A percentile compares a stretch with the other conserved stretches of the same genome.
These are phyloP conservation scores for Setaria viridis DNA, from an alignment of 202 grass and related monocot genomes.

Conservation along the genomic window DNA sequence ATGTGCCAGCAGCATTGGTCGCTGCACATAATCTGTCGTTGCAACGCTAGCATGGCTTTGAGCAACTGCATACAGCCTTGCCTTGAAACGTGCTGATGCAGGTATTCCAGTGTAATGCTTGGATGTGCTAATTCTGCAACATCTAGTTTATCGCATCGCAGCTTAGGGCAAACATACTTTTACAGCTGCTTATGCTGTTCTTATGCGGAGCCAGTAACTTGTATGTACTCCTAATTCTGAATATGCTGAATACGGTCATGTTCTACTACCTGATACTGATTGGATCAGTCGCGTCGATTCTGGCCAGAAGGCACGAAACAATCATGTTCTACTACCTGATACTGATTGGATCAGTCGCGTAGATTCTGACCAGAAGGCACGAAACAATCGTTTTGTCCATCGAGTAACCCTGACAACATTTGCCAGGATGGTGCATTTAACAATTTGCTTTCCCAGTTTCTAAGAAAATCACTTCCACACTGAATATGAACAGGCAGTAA, in stretches of 20 bases:
- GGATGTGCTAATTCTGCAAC: too few species aligned
- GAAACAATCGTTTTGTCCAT: background rate
- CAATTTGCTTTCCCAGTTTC: background rate
- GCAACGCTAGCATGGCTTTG: background rate
- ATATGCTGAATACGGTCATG: background rate
- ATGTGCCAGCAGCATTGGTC: conserved; percentile 10
- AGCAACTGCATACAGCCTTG: background rate
- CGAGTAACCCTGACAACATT: background rate
- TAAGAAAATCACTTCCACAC: conserved; percentile 16
- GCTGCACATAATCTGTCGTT: background rate
- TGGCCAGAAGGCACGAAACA: too few species aligned
- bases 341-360: background rate
- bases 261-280: too few species aligned
- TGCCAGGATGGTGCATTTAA: background rate
- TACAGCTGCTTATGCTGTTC: background rate
- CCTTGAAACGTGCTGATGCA: background rate
- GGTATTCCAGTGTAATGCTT: too few species aligned
- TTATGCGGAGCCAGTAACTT: background rate
- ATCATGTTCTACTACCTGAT: too few species aligned
- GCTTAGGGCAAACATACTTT: too few species aligned
- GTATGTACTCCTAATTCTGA: too few species aligned
- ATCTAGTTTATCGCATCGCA: too few species aligned
- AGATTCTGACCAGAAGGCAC: background rate
- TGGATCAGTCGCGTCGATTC: too few species aligned
- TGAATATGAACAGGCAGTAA: conserved; percentile 48